Evolutionary conservation across 2,329 filamentous ascomycete genomes (phyloP), one percentile per base, ranked within the genome.

Genomic region (Aspergillus unguis): DNA sequence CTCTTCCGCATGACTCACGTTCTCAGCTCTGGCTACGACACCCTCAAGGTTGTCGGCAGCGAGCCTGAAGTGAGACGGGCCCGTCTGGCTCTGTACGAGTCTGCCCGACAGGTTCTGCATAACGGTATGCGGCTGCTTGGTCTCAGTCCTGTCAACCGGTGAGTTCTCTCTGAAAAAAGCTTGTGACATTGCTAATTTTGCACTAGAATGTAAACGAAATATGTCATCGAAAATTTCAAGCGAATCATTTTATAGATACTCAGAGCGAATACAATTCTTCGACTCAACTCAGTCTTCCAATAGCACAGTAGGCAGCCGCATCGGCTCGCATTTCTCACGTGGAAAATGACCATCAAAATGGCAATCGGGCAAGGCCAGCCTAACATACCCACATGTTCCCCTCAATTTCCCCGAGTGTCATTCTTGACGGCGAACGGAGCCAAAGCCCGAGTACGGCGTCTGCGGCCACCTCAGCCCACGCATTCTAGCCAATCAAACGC

Each of bases 61-160:
- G 83, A 85, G 60, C 73, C 73, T 25, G 78, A 81, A 60, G 69
- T 83, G 56, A 81, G 80, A 68, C 75, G 80, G 65, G 82, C 84
- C 7, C 74, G 85, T 57, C 77, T 83, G 69, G 81, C 82, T 28
- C 67, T 87, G 64, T 87, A 87, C 61, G 78, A 80, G 53, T 76
- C 76, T 6, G 83, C 83, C 6, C 78, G 83, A 61, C 82, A 85
- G 65, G 84, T 86, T 25, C 69, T 87, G 64, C 74, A 78, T 66
- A 87, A 86, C 69, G 85, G 84, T 31, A 86, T 87, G 84, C 75
- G 77, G 62, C 67, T 87, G 50, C 69, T 87, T 52, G 85, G 85
- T 32, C 69, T 87, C 60, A 81, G 77, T 72, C 89, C 89, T 25
- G 82, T 86, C 45, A 75, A 84, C 70, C 77, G 82, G 73, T 76